Evolutionary conservation across 2,329 filamentous ascomycete species (phyloP), one percentile per base, ranked within the genome.

Genomic region (Lachnellula hyalina): DNA sequence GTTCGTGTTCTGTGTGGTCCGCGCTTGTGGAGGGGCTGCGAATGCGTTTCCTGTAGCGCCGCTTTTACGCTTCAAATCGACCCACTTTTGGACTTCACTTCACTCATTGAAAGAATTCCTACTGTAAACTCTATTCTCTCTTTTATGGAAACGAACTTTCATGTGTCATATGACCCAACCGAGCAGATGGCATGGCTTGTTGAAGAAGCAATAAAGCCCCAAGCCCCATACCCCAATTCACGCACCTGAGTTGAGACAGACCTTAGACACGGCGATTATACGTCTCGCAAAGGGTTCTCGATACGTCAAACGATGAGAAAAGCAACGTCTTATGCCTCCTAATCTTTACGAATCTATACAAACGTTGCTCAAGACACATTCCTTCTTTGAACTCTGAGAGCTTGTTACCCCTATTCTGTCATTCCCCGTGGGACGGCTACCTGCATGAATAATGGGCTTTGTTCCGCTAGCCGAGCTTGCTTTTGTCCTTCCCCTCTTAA

Each of bases 391-490:
- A 6, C 14, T 8, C 44, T 21, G 12, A 12, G 5, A 47, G 21
- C 15, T n/a, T 32, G n/a, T 8, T 21, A 21, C 17, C 41, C 19
- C 19, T 21, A 4, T 12, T 23, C 19, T 32, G 12, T 14, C 21
- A 23, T n/a, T 14, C 28, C 25, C 23, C 5, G 9, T n/a, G 4
- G 7, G 28, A 23, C 50, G 58, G 60, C 47, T 57, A 55, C 52
- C 21, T 59, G 58, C 58, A 62, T 62, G 52, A 60, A 62, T 52
- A 60, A 61, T 57, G 47, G 25, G 46, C 41, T 61, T 61, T 49
- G 47, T 49, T 15, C 35, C 23, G 17, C 23, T 2, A 12, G 5
- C 23, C 23, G 23, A 36, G 47, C 9, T 36, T 49, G 17, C 28
- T 28, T 38, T 21, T 49, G 4, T 36, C 23, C 14, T 21, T n/a